phyloP scores from a whole-genome alignment of 2,329 filamentous ascomycete species.

The Epichloe hybrida region DNA sequence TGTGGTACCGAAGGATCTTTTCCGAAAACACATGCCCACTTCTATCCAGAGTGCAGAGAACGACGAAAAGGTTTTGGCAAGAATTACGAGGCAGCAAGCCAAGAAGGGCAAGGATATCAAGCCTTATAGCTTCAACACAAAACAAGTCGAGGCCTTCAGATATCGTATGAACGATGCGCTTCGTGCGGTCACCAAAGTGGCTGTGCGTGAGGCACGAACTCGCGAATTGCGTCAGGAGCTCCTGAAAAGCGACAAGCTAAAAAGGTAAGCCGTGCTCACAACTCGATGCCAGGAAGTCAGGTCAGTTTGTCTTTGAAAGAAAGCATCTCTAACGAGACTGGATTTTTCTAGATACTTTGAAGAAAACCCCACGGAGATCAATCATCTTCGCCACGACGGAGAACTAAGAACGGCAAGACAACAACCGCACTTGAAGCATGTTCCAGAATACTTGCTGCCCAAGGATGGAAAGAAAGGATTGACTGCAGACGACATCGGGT shows the following conservation, averaged over 20 bases:
- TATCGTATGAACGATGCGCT: conserved; percentile 92
- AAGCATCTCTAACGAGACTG: not conserved
- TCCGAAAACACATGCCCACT: conserved; percentile 82
- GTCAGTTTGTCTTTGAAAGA: not conserved
- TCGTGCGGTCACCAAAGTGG: conserved; percentile 76
- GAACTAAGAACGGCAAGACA: conserved; percentile 72
- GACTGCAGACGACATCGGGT: conserved; percentile 55
- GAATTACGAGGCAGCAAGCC: conserved; percentile 65
- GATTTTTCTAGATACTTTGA: conserved; percentile 57
- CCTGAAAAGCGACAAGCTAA: conserved; percentile 85
- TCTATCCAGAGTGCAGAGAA: conserved; percentile 60
- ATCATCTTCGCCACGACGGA: conserved; percentile 78
- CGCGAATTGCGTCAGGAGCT: conserved; percentile 81
- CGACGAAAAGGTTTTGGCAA: conserved; percentile 72
- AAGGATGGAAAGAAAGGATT: conserved; percentile 57
- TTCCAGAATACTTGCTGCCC: conserved; percentile 88
- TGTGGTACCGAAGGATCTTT: conserved; percentile 68
- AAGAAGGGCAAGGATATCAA: conserved; percentile 72
- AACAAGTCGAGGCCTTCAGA: conserved; percentile 82
- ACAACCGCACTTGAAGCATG: conserved; percentile 82
- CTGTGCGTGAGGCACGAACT: conserved; percentile 78
- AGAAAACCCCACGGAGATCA: conserved; percentile 83
- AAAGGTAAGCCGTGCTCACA: conserved; percentile 34
- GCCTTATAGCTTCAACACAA: conserved; percentile 90
- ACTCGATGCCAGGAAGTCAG: not conserved